Evolutionary conservation across 345 rosid genomes (phyloP).

Genomic region (Citrus medica): DNA sequence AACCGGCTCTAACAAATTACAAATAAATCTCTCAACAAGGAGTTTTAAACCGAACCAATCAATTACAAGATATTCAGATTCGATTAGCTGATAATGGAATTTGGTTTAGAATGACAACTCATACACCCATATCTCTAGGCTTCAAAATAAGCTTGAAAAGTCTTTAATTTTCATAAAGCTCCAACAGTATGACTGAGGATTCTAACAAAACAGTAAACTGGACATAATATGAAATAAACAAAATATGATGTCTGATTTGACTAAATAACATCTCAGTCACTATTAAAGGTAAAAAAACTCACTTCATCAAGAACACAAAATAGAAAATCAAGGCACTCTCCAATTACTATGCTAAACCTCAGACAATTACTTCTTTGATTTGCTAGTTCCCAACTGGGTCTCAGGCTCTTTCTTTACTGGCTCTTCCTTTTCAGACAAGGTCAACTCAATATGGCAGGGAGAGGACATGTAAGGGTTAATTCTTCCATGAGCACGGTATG

Average conservation of each 20-base stretch:
- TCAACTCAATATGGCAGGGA: slow-evolving; percentile 93
- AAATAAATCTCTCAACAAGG: no score
- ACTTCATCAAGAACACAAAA: background rate
- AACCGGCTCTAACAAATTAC: background rate
- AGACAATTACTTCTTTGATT: slow-evolving; percentile 58
- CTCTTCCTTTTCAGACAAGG: slow-evolving; percentile 90
- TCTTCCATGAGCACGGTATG: slow-evolving; percentile 99
- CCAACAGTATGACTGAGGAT: slow-evolving; percentile 1
- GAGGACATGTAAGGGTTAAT: slow-evolving; percentile 98
- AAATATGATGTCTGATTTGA: slow-evolving; percentile 11
- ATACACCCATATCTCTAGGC: no score
- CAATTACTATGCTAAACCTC: background rate
- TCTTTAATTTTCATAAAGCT: background rate
- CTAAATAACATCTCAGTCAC: slow-evolving; percentile 26
- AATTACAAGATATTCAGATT: no score
- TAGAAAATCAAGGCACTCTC: background rate
- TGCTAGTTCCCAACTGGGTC: slow-evolving; percentile 71
- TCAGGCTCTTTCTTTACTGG: slow-evolving; percentile 96
- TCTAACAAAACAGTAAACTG: slow-evolving; percentile 8
- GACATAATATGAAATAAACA: slow-evolving; percentile 13
- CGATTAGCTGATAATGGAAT: no score
- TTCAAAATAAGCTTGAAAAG: background rate
- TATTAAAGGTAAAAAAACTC: slow-evolving; percentile 14
- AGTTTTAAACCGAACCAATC: no score
- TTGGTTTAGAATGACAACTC: no score